Conservation (phyloP, 306 rosid species). For the Gastrolobium villosum region DNA sequence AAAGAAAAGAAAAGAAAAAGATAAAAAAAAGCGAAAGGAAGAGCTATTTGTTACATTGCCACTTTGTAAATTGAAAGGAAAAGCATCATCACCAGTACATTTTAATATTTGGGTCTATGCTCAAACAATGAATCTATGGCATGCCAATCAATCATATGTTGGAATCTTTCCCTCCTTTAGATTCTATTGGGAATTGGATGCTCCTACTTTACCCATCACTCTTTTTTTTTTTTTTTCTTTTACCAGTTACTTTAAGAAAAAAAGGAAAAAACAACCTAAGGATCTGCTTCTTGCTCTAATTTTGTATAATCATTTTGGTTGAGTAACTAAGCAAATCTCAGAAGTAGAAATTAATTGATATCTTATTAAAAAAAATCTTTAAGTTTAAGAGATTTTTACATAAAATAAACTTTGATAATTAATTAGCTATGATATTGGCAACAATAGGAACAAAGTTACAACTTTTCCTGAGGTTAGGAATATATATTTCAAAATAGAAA, state of each 20-base stretch:
- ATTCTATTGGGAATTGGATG: conserved; percentile 41
- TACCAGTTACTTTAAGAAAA: background rate
- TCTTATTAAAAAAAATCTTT: background rate
- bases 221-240: background rate
- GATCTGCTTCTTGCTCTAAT: background rate
- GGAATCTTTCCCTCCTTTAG: background rate
- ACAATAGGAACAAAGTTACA: background rate
- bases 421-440: background rate
- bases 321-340: background rate
- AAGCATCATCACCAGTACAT: background rate
- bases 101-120: conserved; percentile 36
- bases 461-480: background rate
- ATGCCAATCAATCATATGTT: background rate
- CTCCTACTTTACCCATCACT: conserved; percentile 14
- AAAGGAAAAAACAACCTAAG: background rate
- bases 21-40: too few relatives aligned
- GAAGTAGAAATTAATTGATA: background rate
- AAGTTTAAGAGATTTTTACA: background rate
- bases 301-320: background rate
- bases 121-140: conserved; percentile 21
- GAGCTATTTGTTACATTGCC: background rate
- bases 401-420: background rate
- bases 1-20: too few relatives aligned
- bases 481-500: background rate
- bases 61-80: background rate